Evolutionary conservation across 352 stramenopile species (phyloP).

Genomic region (Elongisporangium prolatum): DNA sequence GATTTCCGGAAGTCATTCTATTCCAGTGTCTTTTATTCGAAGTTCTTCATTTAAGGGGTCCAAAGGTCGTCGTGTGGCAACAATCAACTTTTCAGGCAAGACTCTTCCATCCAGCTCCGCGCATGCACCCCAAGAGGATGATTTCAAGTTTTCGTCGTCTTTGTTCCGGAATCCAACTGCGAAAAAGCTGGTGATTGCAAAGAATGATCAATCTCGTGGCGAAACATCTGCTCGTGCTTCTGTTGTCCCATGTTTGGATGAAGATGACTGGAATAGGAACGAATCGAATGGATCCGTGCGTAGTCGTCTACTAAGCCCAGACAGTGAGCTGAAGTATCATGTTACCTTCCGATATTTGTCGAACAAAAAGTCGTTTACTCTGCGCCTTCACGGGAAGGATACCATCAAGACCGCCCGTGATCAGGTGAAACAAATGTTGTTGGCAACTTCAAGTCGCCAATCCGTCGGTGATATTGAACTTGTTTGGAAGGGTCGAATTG

Average conservation of each 20-base stretch:
- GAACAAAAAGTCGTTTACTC: constrained; percentile 67
- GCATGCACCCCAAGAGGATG: constrained; percentile 29
- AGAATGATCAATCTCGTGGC: constrained; percentile 20
- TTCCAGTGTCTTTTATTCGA: constrained; percentile 72
- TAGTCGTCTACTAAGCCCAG: constrained; percentile 29
- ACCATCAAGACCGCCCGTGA: constrained; percentile 50
- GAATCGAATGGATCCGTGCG: constrained; percentile 20
- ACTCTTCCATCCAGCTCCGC: constrained; percentile 12
- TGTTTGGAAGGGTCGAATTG: constrained; percentile 53
- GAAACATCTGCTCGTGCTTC: constrained; percentile 27
- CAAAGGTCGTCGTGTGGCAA: constrained; percentile 26
- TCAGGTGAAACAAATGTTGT: constrained; percentile 57
- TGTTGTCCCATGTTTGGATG: constrained; percentile 52
- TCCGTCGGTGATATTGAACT: constrained; percentile 49
- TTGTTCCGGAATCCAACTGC: constrained; percentile 47
- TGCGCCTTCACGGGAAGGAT: constrained; percentile 42
- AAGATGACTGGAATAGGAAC: constrained; percentile 23
- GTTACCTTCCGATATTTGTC: constrained; percentile 60
- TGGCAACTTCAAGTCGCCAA: constrained; percentile 26
- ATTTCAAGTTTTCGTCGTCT: constrained; percentile 64
- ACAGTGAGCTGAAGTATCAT: constrained; percentile 51
- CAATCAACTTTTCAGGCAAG: constrained; percentile 23
- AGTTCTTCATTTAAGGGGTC: constrained; percentile 64
- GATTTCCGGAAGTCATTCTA: constrained; percentile 21
- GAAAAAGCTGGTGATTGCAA: constrained; percentile 64